Conservation (phyloP, 139 green algal genomes). For the Nannochloris sp. region DNA sequence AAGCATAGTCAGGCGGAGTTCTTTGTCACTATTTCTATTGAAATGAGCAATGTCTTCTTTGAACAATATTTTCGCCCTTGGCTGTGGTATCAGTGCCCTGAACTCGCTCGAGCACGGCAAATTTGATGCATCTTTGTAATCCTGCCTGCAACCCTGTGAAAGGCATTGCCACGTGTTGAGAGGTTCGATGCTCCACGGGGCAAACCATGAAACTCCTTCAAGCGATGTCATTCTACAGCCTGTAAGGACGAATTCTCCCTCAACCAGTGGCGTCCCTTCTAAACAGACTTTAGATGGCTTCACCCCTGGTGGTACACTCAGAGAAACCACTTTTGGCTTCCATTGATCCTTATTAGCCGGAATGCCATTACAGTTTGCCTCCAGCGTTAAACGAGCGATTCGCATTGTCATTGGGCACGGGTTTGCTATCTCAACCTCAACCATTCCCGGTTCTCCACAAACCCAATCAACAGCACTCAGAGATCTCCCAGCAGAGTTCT, state of each 20-base stretch:
- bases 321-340: constrained; percentile 20
- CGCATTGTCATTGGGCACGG: constrained; percentile 40
- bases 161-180: too few relatives aligned
- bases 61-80: too few relatives aligned
- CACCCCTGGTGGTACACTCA: constrained; percentile 36
- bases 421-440: constrained; percentile 66
- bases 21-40: too few relatives aligned
- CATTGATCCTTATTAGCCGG: constrained; percentile 17
- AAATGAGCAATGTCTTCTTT: too few relatives aligned
- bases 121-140: too few relatives aligned
- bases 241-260: constrained; percentile 38
- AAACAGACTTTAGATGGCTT: constrained; percentile 35
- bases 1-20: background rate
- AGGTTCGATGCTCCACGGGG: constrained; percentile 24
- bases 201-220: constrained; percentile 35
- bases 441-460: constrained; percentile 40
- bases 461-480: constrained; percentile 37
- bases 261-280: constrained; percentile 33
- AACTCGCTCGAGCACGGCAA: too few relatives aligned
- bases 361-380: constrained; percentile 14
- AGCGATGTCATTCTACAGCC: constrained; percentile 35
- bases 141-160: too few relatives aligned
- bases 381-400: constrained; percentile 20
- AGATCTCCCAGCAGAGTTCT: constrained; percentile 3
- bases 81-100: too few relatives aligned